These are phyloP conservation scores for Neoboletus magnificus DNA, from an alignment of 768 basidiomycete genomes.

Conservation along the genomic window DNA sequence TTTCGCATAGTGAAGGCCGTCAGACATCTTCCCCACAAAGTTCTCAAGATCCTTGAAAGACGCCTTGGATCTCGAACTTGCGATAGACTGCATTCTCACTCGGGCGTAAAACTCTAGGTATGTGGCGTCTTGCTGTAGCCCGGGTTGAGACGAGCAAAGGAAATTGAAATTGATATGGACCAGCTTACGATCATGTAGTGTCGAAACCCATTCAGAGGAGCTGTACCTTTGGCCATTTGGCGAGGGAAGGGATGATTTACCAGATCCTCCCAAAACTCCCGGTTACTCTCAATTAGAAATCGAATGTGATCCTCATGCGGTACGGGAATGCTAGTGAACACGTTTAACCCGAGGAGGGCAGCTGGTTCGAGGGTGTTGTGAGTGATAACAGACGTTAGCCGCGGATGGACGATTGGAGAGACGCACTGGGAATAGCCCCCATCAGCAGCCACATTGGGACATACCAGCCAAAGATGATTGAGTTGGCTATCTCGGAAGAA, in stretches of 20 bases:
- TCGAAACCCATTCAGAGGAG: not conserved
- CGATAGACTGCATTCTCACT: not conserved
- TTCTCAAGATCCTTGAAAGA: not conserved
- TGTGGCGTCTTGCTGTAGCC: not conserved
- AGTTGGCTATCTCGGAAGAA: not conserved
- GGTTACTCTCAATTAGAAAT: not conserved
- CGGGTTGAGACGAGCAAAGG: not conserved
- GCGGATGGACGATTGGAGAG: no score
- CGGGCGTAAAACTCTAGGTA: not conserved
- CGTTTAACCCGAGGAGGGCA: not conserved
- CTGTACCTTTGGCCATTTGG: not conserved
- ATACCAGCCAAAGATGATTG: not conserved
- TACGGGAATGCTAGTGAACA: not conserved
- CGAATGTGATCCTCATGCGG: not conserved
- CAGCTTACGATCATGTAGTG: not conserved
- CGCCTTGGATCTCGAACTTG: not conserved
- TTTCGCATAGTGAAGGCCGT: not conserved
- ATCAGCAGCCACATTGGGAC: not conserved
- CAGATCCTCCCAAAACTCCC: not conserved
- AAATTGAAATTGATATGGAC: not conserved
- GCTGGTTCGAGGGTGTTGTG: not conserved
- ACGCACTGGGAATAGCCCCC: not conserved
- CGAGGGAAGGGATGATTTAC: not conserved
- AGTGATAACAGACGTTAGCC: not conserved
- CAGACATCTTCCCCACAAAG: not conserved